These are phyloP conservation scores for Trametes elegans DNA, from an alignment of 768 basidiomycete species.

Conservation along the genomic window DNA sequence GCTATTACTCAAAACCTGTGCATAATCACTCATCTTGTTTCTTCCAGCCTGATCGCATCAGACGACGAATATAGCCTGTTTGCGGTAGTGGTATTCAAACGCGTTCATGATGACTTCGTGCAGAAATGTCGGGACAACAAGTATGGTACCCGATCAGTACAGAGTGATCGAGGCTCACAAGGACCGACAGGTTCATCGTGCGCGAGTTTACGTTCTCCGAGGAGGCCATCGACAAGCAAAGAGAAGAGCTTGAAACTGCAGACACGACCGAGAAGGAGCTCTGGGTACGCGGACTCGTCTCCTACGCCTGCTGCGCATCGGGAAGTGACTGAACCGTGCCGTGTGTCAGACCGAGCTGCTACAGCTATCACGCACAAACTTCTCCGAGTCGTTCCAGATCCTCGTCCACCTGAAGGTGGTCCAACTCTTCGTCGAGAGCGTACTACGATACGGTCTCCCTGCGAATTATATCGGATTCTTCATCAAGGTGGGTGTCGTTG, in stretches of 20 bases:
- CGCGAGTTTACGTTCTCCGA: slow-evolving; percentile 94
- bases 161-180: too few species aligned
- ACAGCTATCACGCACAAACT: slow-evolving; percentile 88
- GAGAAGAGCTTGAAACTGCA: slow-evolving; percentile 75
- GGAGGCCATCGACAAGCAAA: slow-evolving; percentile 75
- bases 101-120: slow-evolving; percentile 87
- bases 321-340: not conserved
- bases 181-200: slow-evolving; percentile 89
- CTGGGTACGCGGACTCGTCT: slow-evolving; percentile 92
- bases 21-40: not conserved
- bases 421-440: slow-evolving; percentile 91
- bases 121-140: slow-evolving; percentile 96
- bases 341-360: slow-evolving; percentile 79
- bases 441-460: slow-evolving; percentile 92
- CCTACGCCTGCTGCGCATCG: not conserved
- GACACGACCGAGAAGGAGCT: slow-evolving; percentile 91
- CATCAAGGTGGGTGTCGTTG: slow-evolving; percentile 60
- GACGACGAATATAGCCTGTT: slow-evolving; percentile 91
- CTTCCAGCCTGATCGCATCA: slow-evolving; percentile 61
- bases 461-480: slow-evolving; percentile 83
- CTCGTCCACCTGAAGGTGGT: slow-evolving; percentile 92
- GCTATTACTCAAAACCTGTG: slow-evolving; percentile 1
- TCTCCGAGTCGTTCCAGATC: slow-evolving; percentile 94
- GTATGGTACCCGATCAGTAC: slow-evolving; percentile 56
- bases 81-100: slow-evolving; percentile 84